A percentile compares a stretch with the other conserved stretches of the same genome.
These are phyloP conservation scores for Aspergillus sp. DNA, from an alignment of 2,329 filamentous ascomycete species.

Conservation along the genomic window DNA sequence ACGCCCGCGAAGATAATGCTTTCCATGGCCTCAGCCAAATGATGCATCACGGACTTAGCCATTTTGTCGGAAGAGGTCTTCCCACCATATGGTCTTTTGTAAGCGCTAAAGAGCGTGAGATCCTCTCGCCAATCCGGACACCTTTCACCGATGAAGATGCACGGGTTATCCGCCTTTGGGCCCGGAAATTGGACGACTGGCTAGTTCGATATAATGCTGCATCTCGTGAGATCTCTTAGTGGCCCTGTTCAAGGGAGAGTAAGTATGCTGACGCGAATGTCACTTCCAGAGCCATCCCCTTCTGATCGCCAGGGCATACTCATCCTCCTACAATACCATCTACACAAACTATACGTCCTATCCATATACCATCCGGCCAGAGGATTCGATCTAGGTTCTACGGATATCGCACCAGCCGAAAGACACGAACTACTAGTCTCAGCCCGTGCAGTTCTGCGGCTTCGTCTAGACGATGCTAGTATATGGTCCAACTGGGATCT, in stretches of 20 bases:
- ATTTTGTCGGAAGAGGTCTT: constrained; percentile 32
- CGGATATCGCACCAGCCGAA: constrained; percentile 30
- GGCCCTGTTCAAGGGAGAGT: not conserved
- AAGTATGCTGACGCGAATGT: not conserved
- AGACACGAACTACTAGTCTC: constrained; percentile 33
- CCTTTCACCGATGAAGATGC: constrained; percentile 31
- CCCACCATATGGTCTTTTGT: constrained; percentile 34
- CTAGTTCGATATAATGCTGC: constrained; percentile 32
- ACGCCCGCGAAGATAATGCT: constrained; percentile 26
- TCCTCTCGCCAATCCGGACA: constrained; percentile 13
- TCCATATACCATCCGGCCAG: constrained; percentile 35
- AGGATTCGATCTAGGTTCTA: constrained; percentile 30
- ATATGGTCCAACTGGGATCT: constrained; percentile 38
- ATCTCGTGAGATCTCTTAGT: constrained; percentile 21
- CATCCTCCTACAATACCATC: constrained; percentile 34
- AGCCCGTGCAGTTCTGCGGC: constrained; percentile 31
- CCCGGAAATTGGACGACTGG: constrained; percentile 33
- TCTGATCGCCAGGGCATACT: constrained; percentile 34
- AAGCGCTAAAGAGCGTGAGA: constrained; percentile 21
- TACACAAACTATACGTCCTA: constrained; percentile 34
- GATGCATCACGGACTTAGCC: constrained; percentile 34
- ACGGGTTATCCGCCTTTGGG: constrained; percentile 33
- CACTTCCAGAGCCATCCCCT: constrained; percentile 26
- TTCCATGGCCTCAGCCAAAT: constrained; percentile 32
- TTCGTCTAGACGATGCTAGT: constrained; percentile 32